Conservation (phyloP, 2,329 filamentous ascomycete genomes). For the Tolypocladium sp. region DNA sequence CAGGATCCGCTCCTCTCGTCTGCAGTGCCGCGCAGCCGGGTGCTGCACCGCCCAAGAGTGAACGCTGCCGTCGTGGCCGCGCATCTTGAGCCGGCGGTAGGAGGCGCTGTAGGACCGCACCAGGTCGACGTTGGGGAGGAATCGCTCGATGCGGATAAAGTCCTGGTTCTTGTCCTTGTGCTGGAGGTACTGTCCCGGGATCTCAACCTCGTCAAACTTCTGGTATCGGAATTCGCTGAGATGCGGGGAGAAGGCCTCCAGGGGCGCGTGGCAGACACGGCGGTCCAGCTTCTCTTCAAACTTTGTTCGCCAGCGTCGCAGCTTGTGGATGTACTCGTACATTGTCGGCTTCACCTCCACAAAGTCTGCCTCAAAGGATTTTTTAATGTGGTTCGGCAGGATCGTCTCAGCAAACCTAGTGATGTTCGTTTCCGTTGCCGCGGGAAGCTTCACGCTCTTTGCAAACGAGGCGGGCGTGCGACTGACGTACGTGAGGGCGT, state of each 20-base stretch:
- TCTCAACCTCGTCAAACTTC: conserved; percentile 97
- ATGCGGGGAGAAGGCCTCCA: conserved; percentile 83
- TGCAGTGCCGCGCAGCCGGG: conserved; percentile 82
- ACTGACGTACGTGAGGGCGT: conserved; percentile 86
- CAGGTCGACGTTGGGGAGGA: conserved; percentile 88
- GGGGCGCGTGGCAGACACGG: conserved; percentile 58
- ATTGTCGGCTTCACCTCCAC: conserved; percentile 92
- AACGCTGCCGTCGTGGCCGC: conserved; percentile 94
- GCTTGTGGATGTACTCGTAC: conserved; percentile 96
- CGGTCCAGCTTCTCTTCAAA: conserved; percentile 97
- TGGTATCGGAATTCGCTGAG: conserved; percentile 95
- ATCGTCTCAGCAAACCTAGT: conserved; percentile 95
- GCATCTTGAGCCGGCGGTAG: conserved; percentile 87
- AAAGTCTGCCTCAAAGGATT: conserved; percentile 96
- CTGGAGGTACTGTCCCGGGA: conserved; percentile 92
- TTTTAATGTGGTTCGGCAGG: conserved; percentile 85
- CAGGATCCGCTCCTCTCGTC: conserved; percentile 87
- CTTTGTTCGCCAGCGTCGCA: conserved; percentile 92
- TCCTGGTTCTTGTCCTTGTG: conserved; percentile 99
- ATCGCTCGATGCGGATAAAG: conserved; percentile 94
- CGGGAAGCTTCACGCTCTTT: conserved; percentile 81
- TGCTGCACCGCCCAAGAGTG: conserved; percentile 96
- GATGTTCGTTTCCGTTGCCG: conserved; percentile 91
- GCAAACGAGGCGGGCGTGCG: conserved; percentile 80
- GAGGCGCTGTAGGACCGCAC: conserved; percentile 86